phyloP scores from a whole-genome alignment of 306 rosid species.

The Glycyrrhiza uralensis region DNA sequence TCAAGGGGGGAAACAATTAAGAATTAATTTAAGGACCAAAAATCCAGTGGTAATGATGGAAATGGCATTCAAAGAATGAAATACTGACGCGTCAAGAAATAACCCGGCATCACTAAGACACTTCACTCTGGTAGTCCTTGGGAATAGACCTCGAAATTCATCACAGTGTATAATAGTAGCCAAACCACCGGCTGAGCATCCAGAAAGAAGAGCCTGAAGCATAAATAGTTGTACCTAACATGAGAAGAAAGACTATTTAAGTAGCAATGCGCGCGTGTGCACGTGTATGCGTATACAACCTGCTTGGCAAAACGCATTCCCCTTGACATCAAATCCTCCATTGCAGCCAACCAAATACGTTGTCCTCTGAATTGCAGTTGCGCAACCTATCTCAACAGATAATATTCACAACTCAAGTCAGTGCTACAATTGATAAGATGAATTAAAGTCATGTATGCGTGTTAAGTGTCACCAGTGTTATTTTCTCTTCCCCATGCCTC shows the following conservation, averaged over 20 bases:
- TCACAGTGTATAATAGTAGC: slow-evolving; percentile 89
- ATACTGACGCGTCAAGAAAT: slow-evolving; percentile 70
- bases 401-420: slow-evolving; percentile 10
- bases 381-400: slow-evolving; percentile 39
- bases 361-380: slow-evolving; percentile 87
- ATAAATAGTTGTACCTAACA: background rate
- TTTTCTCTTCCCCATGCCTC: slow-evolving; percentile 7
- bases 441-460: background rate
- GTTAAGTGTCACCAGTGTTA: background rate
- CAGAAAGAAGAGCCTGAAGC: slow-evolving; percentile 90
- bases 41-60: background rate
- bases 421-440: slow-evolving; percentile 2
- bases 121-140: slow-evolving; percentile 67
- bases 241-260: slow-evolving; percentile 13
- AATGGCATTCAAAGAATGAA: slow-evolving; percentile 12
- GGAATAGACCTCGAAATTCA: slow-evolving; percentile 56
- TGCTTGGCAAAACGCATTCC: slow-evolving; percentile 85
- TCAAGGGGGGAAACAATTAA: slow-evolving; percentile 9
- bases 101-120: slow-evolving; percentile 94
- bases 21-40: slow-evolving; percentile 18
- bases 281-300: slow-evolving; percentile 33
- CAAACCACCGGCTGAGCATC: slow-evolving; percentile 94
- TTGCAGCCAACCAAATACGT: slow-evolving; percentile 80
- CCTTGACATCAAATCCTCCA: slow-evolving; percentile 76
- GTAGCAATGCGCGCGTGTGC: background rate